Evolutionary conservation across 148 eudicot species (phyloP).

Genomic region (Fagopyrum esculentum): DNA sequence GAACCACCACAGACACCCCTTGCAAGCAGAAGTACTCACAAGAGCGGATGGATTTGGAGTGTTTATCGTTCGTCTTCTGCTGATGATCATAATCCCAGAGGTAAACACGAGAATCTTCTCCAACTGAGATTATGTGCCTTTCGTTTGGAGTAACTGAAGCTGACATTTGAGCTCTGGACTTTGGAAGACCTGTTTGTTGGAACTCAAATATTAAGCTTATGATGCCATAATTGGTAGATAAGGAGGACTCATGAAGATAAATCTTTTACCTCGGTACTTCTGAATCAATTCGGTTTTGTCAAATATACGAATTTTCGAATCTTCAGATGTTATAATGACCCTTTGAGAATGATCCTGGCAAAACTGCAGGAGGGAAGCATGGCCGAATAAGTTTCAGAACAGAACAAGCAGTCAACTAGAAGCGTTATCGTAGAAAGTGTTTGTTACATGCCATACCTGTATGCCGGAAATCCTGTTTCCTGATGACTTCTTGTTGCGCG

Average conservation of each 20-base stretch:
- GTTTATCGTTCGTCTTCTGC: slow-evolving; percentile 21
- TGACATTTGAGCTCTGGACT: slow-evolving; percentile 61
- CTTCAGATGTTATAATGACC: slow-evolving; percentile 58
- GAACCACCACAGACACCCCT: slow-evolving; percentile 49
- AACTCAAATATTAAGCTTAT: neutral
- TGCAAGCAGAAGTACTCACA: slow-evolving; percentile 52
- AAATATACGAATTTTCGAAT: slow-evolving; percentile 58
- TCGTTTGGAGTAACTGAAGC: slow-evolving; percentile 52
- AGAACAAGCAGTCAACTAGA: neutral
- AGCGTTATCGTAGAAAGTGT: neutral
- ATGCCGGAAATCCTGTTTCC: slow-evolving; percentile 55
- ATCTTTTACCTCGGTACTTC: slow-evolving; percentile 52
- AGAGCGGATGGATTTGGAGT: slow-evolving; percentile 34
- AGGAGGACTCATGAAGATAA: too few species aligned
- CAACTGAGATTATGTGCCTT: slow-evolving; percentile 55
- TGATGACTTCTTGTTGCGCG: slow-evolving; percentile 34
- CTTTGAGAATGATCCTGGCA: slow-evolving; percentile 32
- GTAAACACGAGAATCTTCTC: slow-evolving; percentile 62
- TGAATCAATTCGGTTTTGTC: slow-evolving; percentile 48
- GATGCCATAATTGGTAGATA: neutral
- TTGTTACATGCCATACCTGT: slow-evolving; percentile 39
- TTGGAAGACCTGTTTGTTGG: slow-evolving; percentile 41
- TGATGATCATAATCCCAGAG: slow-evolving; percentile 56
- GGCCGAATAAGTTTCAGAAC: neutral
- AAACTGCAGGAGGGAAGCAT: slow-evolving; percentile 39